Base-by-base conservation (phyloP, 495 filamentous ascomycete genomes). In the Daldinia childiae region DNA sequence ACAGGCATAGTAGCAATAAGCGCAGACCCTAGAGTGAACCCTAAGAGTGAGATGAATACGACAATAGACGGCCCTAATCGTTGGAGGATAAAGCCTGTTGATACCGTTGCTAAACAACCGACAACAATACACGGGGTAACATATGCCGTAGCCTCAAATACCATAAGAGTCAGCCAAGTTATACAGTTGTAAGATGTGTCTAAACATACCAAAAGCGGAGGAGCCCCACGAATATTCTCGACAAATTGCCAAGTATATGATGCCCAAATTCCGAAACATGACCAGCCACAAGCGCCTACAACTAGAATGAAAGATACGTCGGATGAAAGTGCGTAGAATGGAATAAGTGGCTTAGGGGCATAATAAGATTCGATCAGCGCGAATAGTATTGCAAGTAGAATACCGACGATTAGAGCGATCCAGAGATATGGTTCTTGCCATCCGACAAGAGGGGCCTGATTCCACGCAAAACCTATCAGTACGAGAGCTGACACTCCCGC, bases 191-290 rank as follows among this genome's bases (percentile, higher is more conserved):
- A 84, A 7, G 74, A 78, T n/a, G 79, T 66, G 6, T 76, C 74
- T 0, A 74, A 74, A 19, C 80, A 76, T 15, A 84, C 79, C 19
- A 86, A 50, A 30, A 91, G 76, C 0, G 86, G 83, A 30, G 81
- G 74, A 55, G 80, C 68, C 0, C 78, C 81, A 6, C 83, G 82
- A 39, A 88, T 77, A 11, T 77, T 78, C 58, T 86, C 80, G 41
- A 90, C 68, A 67, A 90, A 87, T 38, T 85, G 80, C 64, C 80
- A 88, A 21, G 79, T 78, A 69, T 90, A 90, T 73, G 81, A 88
- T 39, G 85, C 75, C 74, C 84, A 82, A 51, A 89, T 87, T 19
- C 87, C 87, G 64, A 90, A 90, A 58, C 79, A 82, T 38, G 82
- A 81, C 89, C 88, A 91, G 2, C 86, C 87, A 12, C 70, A 77